These are phyloP conservation scores for Solanum habrochaites DNA, from an alignment of 257 asterid species.

Conservation along the genomic window DNA sequence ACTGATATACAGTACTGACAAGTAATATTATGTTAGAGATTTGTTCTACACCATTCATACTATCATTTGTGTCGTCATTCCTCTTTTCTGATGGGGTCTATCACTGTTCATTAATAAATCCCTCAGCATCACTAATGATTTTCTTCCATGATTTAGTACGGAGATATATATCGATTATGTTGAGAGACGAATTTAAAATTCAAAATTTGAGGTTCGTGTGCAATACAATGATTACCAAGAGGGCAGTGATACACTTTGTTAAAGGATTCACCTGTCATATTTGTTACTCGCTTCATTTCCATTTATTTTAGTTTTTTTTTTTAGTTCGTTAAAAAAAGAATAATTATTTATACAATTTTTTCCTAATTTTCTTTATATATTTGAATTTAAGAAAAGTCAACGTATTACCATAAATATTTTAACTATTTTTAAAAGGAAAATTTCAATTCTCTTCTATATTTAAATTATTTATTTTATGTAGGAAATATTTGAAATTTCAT, in stretches of 20 bases:
- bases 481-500: too few species aligned
- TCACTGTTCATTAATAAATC: neutral
- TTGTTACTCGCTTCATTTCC: too few species aligned
- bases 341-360: too few species aligned
- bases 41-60: neutral
- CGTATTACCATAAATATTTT: too few species aligned
- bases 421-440: too few species aligned
- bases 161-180: neutral
- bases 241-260: neutral
- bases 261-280: neutral
- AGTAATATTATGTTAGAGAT: neutral
- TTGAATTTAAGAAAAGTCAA: neutral
- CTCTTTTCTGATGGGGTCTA: neutral
- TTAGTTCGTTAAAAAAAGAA: too few species aligned
- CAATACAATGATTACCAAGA: neutral
- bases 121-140: neutral
- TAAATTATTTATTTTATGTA: too few species aligned
- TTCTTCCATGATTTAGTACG: neutral
- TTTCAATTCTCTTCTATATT: too few species aligned
- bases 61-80: neutral
- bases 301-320: too few species aligned
- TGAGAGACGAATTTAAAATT: neutral
- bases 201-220: too few species aligned
- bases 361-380: too few species aligned
- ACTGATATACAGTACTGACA: neutral